These are phyloP conservation scores for Pisolithus orientalis DNA, from an alignment of 768 basidiomycete genomes.

Conservation along the genomic window DNA sequence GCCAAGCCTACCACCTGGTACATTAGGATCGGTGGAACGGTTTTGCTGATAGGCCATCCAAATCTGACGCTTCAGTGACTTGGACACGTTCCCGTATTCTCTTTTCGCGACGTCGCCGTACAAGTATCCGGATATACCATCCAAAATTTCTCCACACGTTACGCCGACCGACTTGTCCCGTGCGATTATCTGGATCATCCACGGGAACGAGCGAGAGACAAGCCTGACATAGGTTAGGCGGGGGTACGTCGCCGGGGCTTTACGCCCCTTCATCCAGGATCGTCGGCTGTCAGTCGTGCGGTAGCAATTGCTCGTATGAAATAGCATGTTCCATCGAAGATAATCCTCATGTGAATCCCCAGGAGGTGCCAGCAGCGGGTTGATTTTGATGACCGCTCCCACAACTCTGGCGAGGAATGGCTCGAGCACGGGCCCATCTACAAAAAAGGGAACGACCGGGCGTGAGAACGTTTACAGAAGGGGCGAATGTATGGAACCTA, in stretches of 20 bases:
- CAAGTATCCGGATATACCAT: conserved; percentile 46
- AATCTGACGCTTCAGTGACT: conserved; percentile 35
- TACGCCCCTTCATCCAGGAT: conserved; percentile 64
- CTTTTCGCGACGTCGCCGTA: conserved; percentile 41
- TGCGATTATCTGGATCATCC: conserved; percentile 47
- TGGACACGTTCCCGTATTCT: conserved; percentile 44
- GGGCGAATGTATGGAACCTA: conserved; percentile 18
- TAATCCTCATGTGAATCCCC: conserved; percentile 39
- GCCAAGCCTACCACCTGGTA: conserved; percentile 64
- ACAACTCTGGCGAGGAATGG: conserved; percentile 51
- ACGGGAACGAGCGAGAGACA: conserved; percentile 49
- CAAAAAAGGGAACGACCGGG: conserved; percentile 1
- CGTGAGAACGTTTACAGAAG: conserved; percentile 7
- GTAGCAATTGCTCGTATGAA: conserved; percentile 50
- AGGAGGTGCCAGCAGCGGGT: conserved; percentile 56
- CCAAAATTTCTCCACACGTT: conserved; percentile 62
- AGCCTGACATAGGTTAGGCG: conserved; percentile 46
- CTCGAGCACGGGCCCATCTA: conserved; percentile 68
- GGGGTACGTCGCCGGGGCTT: conserved; percentile 60
- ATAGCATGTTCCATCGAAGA: conserved; percentile 74
- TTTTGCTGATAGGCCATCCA: conserved; percentile 56
- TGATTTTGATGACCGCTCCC: conserved; percentile 41
- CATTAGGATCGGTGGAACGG: conserved; percentile 54
- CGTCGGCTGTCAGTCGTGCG: conserved; percentile 54
- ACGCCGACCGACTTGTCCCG: conserved; percentile 43